Percentiles rank a stretch among this genome's conserved stretches.
These are phyloP conservation scores for Saprolegnia diclina DNA, from an alignment of 352 stramenopile species.

Conservation along the genomic window DNA sequence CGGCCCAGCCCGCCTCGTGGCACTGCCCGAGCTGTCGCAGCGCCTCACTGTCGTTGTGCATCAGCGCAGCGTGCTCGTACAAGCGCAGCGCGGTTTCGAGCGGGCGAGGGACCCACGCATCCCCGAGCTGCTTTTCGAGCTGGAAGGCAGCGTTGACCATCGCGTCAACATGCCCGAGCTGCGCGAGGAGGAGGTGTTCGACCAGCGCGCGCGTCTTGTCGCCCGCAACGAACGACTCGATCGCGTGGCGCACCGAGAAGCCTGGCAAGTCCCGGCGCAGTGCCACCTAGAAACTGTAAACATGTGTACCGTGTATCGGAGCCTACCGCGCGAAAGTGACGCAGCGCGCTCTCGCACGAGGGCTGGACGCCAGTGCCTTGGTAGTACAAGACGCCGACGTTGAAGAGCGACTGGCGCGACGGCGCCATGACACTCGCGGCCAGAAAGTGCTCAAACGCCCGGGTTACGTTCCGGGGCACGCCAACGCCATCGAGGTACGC, in stretches of 20 bases:
- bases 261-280: too few relatives aligned
- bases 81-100: constrained; percentile 46
- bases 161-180: constrained; percentile 60
- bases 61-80: constrained; percentile 44
- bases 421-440: constrained; percentile 39
- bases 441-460: constrained; percentile 56
- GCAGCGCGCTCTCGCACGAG: constrained; percentile 43
- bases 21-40: constrained; percentile 61
- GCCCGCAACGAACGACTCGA: constrained; percentile 53
- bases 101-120: too few relatives aligned
- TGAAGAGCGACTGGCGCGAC: constrained; percentile 56
- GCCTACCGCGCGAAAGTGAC: constrained; percentile 54
- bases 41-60: constrained; percentile 62
- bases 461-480: constrained; percentile 39
- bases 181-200: constrained; percentile 54
- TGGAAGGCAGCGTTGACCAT: constrained; percentile 67
- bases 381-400: constrained; percentile 73
- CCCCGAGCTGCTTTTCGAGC: constrained; percentile 55
- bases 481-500: constrained; percentile 59
- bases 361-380: constrained; percentile 43
- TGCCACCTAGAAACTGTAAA: too few relatives aligned
- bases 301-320: too few relatives aligned
- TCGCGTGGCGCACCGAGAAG: not conserved
- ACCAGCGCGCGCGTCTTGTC: constrained; percentile 64
- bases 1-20: constrained; percentile 53